A percentile compares a stretch with the other conserved stretches of the same genome.
Evolutionary conservation across 257 asterid species (phyloP).

Genomic region (Primulina tabacum): DNA sequence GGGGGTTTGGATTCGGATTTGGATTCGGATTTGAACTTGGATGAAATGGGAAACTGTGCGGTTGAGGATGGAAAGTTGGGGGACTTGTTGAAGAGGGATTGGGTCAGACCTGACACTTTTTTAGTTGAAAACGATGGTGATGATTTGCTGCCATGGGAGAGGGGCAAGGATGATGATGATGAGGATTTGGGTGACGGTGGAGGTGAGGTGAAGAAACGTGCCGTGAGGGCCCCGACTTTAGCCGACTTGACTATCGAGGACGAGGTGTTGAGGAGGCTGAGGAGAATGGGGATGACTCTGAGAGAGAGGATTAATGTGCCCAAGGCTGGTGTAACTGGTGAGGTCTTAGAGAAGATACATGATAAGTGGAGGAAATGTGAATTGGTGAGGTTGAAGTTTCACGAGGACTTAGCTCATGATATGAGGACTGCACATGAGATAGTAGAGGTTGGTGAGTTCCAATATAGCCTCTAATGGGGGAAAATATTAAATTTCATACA

Average conservation of each 20-base stretch:
- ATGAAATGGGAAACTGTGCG: constrained; percentile 21
- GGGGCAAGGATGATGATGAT: constrained; percentile 39
- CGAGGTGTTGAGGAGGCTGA: constrained; percentile 85
- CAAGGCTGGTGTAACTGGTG: constrained; percentile 89
- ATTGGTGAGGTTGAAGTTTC: constrained; percentile 91
- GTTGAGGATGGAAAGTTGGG: constrained; percentile 70
- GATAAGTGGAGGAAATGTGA: constrained; percentile 86
- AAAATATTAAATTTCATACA: no score
- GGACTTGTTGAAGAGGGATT: constrained; percentile 89
- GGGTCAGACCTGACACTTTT: constrained; percentile 87
- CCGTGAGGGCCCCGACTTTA: constrained; percentile 66
- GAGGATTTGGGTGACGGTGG: constrained; percentile 34
- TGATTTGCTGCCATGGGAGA: constrained; percentile 85
- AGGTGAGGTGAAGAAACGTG: constrained; percentile 44
- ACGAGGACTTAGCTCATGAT: constrained; percentile 89
- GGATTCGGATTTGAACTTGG: constrained; percentile 7
- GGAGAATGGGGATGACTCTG: constrained; percentile 82
- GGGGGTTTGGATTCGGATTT: constrained; percentile 18
- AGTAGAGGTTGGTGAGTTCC: constrained; percentile 79
- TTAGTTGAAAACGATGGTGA: constrained; percentile 53
- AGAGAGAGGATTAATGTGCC: constrained; percentile 87
- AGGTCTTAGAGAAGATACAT: constrained; percentile 86
- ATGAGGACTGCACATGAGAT: constrained; percentile 93
- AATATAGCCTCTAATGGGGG: constrained; percentile 5
- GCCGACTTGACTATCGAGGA: constrained; percentile 91